Evolutionary conservation across 345 rosid genomes (phyloP).

Genomic region (Aethionema arabicum): DNA sequence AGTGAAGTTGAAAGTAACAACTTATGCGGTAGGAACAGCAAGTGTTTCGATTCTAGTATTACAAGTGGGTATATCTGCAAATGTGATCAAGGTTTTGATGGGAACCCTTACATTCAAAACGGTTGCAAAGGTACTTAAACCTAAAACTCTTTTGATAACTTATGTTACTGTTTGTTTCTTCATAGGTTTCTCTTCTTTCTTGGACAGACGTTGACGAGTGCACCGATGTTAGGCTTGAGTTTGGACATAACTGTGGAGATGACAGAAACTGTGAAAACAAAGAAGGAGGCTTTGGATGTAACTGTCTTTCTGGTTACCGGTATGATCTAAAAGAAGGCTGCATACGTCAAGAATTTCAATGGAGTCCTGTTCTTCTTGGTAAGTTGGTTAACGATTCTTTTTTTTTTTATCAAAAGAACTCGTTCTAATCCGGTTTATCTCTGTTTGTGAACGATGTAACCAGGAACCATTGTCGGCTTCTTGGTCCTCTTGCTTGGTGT

Average conservation of each 20-base stretch:
- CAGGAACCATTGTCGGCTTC: too few species aligned
- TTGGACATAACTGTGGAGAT: background rate
- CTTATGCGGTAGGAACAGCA: background rate
- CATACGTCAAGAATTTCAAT: too few species aligned
- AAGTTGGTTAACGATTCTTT: too few species aligned
- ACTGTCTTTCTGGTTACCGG: constrained; percentile 12
- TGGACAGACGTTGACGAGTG: constrained; percentile 17
- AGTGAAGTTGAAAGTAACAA: constrained; percentile 2
- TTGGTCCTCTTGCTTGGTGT: too few species aligned
- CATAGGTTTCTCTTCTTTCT: background rate
- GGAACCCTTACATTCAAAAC: constrained; percentile 32
- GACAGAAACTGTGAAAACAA: background rate
- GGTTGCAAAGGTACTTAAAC: constrained; percentile 31
- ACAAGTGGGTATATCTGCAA: constrained; percentile 32
- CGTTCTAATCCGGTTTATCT: too few species aligned
- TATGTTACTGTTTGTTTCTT: background rate
- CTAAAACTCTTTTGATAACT: background rate
- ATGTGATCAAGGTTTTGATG: constrained; percentile 33
- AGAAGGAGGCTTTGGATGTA: constrained; percentile 33
- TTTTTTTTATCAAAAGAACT: too few species aligned
- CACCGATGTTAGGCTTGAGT: background rate
- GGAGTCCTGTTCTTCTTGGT: too few species aligned
- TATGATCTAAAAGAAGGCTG: too few species aligned
- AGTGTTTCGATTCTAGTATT: constrained; percentile 11
- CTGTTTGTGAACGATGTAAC: too few species aligned